Evolutionary conservation across 1,284 basidiomycete species (phyloP).

Genomic region (Cutaneotrichosporon cyanovorans): DNA sequence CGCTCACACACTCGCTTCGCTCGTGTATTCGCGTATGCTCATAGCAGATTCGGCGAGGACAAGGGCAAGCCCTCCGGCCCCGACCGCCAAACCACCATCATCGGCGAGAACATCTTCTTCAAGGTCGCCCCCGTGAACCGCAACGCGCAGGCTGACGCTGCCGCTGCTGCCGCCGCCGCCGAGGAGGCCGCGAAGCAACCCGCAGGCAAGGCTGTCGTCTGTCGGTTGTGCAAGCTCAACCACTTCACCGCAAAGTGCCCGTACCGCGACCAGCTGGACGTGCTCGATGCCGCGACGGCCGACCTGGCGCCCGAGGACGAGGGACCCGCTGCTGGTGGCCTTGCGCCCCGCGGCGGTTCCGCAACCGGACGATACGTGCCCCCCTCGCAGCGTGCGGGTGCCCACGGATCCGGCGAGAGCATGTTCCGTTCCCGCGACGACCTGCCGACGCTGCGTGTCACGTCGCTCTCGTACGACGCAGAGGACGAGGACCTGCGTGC

Average conservation of each 20-base stretch:
- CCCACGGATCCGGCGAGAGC: conserved; percentile 66
- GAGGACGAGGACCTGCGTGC: conserved; percentile 91
- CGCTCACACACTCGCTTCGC: not conserved
- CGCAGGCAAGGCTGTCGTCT: conserved; percentile 77
- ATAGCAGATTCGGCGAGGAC: conserved; percentile 73
- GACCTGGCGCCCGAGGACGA: conserved; percentile 21
- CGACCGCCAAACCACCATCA: conserved; percentile 88
- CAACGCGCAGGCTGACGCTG: conserved; percentile 53
- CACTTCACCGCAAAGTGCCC: conserved; percentile 99
- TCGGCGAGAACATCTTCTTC: conserved; percentile 82
- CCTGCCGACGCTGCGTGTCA: conserved; percentile 91
- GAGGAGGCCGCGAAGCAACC: conserved; percentile 65
- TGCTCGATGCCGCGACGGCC: conserved; percentile 61
- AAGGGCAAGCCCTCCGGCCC: conserved; percentile 81
- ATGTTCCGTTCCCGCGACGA: conserved; percentile 76
- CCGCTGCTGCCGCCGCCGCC: conserved; percentile 56
- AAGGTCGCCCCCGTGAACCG: conserved; percentile 73
- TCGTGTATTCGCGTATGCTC: conserved; percentile 1
- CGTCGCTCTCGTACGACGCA: conserved; percentile 92
- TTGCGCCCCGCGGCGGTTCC: conserved; percentile 10
- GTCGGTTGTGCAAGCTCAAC: conserved; percentile 90
- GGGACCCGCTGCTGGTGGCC: conserved; percentile 15
- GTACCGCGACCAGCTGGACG: conserved; percentile 79
- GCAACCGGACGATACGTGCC: conserved; percentile 78
- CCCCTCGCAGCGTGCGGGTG: conserved; percentile 51